These are phyloP conservation scores for Ustulina deusta DNA, from an alignment of 2,329 filamentous ascomycete species.

Conservation along the genomic window DNA sequence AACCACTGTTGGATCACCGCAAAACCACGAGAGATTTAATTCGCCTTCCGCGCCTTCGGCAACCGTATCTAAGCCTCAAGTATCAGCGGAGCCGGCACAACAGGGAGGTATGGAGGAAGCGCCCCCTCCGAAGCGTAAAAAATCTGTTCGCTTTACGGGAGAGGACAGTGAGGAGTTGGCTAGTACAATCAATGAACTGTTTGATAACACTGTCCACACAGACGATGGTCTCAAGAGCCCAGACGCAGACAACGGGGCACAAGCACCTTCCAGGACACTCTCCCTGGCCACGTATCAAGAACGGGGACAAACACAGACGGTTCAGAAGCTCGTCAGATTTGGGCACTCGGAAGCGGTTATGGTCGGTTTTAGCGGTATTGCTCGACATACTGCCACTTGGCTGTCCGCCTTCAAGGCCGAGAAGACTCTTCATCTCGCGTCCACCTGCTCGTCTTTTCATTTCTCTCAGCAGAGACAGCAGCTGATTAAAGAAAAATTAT, in stretches of 20 bases:
- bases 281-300: slow-evolving; percentile 46
- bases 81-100: slow-evolving; percentile 16
- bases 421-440: slow-evolving; percentile 42
- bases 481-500: slow-evolving; percentile 40
- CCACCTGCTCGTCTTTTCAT: slow-evolving; percentile 45
- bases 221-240: background rate
- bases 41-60: background rate
- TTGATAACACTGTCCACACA: slow-evolving; percentile 18
- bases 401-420: slow-evolving; percentile 44
- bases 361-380: slow-evolving; percentile 46
- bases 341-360: slow-evolving; percentile 43
- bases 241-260: slow-evolving; percentile 3
- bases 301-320: slow-evolving; percentile 43
- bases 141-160: slow-evolving; percentile 55
- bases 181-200: slow-evolving; percentile 39
- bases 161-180: slow-evolving; percentile 39
- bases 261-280: slow-evolving; percentile 37
- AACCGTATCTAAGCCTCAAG: slow-evolving; percentile 18
- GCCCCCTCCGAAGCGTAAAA: slow-evolving; percentile 49
- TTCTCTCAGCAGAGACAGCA: slow-evolving; percentile 38
- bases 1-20: background rate
- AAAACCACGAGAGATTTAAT: slow-evolving; percentile 2
- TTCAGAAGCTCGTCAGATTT: slow-evolving; percentile 45
- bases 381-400: slow-evolving; percentile 44
- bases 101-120: slow-evolving; percentile 13